Evolutionary conservation across 2,329 filamentous ascomycete species (phyloP), one percentile per base, ranked within the genome.

Genomic region (Laburnicola sp.): DNA sequence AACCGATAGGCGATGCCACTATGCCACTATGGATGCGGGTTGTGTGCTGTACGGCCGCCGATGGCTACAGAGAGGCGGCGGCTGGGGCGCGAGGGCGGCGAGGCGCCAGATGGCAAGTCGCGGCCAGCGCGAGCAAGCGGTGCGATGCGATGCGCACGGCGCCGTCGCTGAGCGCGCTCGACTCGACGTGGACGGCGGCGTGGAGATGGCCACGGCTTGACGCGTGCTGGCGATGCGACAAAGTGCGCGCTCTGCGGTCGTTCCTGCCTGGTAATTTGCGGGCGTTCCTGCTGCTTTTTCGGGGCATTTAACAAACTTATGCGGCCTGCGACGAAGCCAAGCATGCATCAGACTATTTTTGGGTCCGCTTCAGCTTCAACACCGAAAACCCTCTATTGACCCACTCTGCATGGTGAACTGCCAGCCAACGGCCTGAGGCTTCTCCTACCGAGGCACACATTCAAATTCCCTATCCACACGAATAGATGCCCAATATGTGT

Each of bases 251-350:
- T 16, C 16, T 46, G 45, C 16, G 23, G 37, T 34, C 22, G 51
- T 42, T 31, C 39, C 39, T 42, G 28, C 39, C 27, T 54, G 59
- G 54, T 60, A 68, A 67, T 68, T 68, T 66, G 63, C 57, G 54
- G 64, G 58, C 54, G 46, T 51, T 60, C 51, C 46, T 44, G 47
- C 48, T 56, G 54, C 54, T 63, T 47, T 50, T 58, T 66, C 54
- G 56, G 63, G 63, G 54, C 51, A 62, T 64, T 65, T 63, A 59
- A 57, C 43, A 37, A 46, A 57, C 54, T 59, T 64, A 64, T 45
- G 55, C 6, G 27, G 35, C 16, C 41, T 21, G 41, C 45, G 45
- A 30, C 16, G 41, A 27, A 40, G 51, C 55, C 16, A 16, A 16
- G 16, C 16, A 16, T 42, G 22, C 30, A 25, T 25, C 9, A 7